phyloP scores from a whole-genome alignment of 805 yeast species.

The Vanderwaltozyma polyspora region DNA sequence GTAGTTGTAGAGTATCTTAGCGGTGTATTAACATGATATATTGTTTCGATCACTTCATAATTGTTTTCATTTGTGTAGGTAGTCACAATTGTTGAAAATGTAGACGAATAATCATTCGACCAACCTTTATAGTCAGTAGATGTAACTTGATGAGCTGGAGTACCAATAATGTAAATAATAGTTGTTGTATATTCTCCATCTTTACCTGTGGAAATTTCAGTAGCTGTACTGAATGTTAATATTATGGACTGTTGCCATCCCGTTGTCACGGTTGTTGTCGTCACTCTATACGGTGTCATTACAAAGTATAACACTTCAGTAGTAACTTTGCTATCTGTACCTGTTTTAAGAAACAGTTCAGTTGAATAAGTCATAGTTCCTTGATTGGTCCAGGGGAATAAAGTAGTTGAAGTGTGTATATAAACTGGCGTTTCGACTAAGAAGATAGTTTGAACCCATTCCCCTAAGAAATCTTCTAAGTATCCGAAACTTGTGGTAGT shows the following conservation, averaged over 20 bases:
- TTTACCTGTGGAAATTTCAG: conserved; percentile 1
- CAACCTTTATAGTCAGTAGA: not conserved
- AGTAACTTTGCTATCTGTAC: conserved; percentile 4
- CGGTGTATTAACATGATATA: conserved; percentile 1
- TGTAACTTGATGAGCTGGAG: not conserved
- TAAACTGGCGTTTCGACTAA: not conserved
- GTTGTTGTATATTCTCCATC: conserved; percentile 1
- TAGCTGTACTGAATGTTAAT: conserved; percentile 2
- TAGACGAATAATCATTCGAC: no score
- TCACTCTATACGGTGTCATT: conserved; percentile 5
- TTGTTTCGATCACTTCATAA: not conserved
- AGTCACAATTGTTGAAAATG: not conserved
- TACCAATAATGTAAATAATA: not conserved
- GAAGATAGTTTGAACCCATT: not conserved
- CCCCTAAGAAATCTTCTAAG: not conserved
- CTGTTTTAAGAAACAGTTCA: conserved; percentile 2
- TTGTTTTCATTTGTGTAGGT: not conserved
- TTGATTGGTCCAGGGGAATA: not conserved
- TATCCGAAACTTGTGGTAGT: not conserved
- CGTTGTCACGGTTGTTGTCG: not conserved
- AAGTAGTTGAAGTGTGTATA: not conserved
- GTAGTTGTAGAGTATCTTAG: not conserved
- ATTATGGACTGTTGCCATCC: not conserved
- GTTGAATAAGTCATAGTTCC: conserved; percentile 5
- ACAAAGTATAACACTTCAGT: conserved; percentile 1